These are phyloP conservation scores for Ziziphus jujuba DNA, from an alignment of 306 rosid genomes.

Conservation along the genomic window DNA sequence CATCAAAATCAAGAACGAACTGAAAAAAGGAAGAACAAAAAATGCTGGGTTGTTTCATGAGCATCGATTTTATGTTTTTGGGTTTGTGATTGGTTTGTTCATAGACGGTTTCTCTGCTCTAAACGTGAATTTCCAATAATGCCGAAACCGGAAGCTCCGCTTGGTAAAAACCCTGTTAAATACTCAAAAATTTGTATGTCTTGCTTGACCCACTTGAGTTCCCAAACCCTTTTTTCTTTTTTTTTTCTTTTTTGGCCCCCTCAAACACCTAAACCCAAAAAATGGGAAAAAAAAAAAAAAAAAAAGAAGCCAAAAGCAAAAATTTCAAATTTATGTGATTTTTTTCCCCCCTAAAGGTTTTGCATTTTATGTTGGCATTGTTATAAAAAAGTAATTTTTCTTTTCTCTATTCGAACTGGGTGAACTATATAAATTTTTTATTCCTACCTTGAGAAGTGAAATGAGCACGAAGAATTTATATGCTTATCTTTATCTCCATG, in stretches of 20 bases:
- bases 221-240: no score
- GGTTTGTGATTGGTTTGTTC: background rate
- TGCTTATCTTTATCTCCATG: slow-evolving; percentile 22
- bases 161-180: slow-evolving; percentile 32
- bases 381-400: background rate
- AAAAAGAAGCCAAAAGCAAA: background rate
- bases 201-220: slow-evolving; percentile 13
- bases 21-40: background rate
- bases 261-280: background rate
- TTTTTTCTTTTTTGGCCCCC: no score
- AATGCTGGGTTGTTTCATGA: background rate
- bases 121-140: slow-evolving; percentile 23
- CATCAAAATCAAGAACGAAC: slow-evolving; percentile 8
- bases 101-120: background rate
- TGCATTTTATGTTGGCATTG: no score
- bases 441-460: background rate
- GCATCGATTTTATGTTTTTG: background rate
- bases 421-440: background rate
- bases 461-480: background rate
- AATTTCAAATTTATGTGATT: background rate
- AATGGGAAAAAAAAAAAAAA: background rate
- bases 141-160: slow-evolving; percentile 35
- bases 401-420: no score
- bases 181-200: slow-evolving; percentile 51
- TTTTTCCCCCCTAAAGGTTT: background rate